Base-by-base conservation (phyloP, 2,329 filamentous ascomycete species). In the Phialocephala subalpina region DNA sequence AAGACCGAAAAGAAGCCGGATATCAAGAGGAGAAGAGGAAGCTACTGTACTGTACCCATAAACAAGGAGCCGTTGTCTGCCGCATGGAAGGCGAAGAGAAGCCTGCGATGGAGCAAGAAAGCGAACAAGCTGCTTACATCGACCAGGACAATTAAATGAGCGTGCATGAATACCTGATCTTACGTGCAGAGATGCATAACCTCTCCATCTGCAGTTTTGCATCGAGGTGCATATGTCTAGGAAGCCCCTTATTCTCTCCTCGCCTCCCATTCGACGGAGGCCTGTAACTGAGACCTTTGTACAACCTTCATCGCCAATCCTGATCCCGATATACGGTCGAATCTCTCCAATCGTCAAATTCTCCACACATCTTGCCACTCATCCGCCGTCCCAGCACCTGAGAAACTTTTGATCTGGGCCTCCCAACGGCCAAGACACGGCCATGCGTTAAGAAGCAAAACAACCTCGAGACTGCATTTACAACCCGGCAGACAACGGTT, bases 91-190 rank as follows among this genome's bases (percentile, higher is more conserved):
- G 36, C n/a, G 49, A 49, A 25, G 27, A 20, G 11, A 22, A 25
- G 20, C 6, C 29, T n/a, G 42, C 53, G 33, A 40, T 27, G 58
- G 47, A 25, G 14, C 25, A 53, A 16, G 47, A 47, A n/a, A 4
- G 25, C 20, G 49, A 53, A 33, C 27, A 53, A 16, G 22, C 9
- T 52, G 47, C 47, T 14, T 9, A 52, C 47, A 25, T 56, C n/a
- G 27, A 20, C 53, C 2, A 45, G 25, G 52, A 14, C 33, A 42
- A 20, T 62, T 45, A 27, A 64, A 5, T 35, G 53, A 58, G 33
- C 55, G 18, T 64, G 57, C 62, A 64, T 64, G 55, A 60, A 60
- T 33, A 56, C 58, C n/a, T 64, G 38, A 55, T 57, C 47, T 56
- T 36, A 62, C 55, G 36, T 65, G 63, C 62, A 59, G 53, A 29